Evolutionary conservation across 768 basidiomycete species (phyloP).

Genomic region (Lactarius akahatsu): DNA sequence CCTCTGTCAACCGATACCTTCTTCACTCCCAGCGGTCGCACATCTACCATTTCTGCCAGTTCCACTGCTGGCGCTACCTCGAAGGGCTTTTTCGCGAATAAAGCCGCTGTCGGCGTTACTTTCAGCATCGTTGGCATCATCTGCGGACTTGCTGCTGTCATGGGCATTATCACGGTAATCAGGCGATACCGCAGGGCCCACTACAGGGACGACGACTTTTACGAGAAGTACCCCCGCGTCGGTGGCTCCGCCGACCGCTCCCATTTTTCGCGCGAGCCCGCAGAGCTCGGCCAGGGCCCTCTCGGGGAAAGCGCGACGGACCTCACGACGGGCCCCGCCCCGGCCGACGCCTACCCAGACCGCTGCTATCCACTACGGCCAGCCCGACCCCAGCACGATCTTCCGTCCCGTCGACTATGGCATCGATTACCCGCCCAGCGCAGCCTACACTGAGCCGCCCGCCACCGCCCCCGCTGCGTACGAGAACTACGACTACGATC

Average conservation of each 20-base stretch:
- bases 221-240: constrained; percentile 17
- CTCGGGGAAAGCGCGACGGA: constrained; percentile 9
- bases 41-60: neutral
- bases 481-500: neutral
- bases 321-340: constrained; percentile 3
- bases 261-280: neutral
- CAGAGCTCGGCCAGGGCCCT: constrained; percentile 19
- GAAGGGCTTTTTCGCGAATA: constrained; percentile 25
- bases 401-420: constrained; percentile 22
- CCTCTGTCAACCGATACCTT: neutral
- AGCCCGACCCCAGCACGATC: neutral
- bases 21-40: neutral
- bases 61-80: neutral
- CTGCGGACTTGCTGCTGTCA: constrained; percentile 13
- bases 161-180: neutral
- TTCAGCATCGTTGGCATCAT: constrained; percentile 32
- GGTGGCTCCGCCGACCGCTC: neutral
- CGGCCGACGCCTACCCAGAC: constrained; percentile 24
- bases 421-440: constrained; percentile 20
- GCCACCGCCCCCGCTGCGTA: neutral
- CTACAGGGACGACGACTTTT: constrained; percentile 13
- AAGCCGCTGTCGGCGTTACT: constrained; percentile 29
- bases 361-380: constrained; percentile 24
- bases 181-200: constrained; percentile 9
- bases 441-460: neutral